Percentiles rank a stretch among this genome's conserved stretches.
Evolutionary conservation across 2,329 filamentous ascomycete genomes (phyloP).

Genomic region (Claviceps pusilla): DNA sequence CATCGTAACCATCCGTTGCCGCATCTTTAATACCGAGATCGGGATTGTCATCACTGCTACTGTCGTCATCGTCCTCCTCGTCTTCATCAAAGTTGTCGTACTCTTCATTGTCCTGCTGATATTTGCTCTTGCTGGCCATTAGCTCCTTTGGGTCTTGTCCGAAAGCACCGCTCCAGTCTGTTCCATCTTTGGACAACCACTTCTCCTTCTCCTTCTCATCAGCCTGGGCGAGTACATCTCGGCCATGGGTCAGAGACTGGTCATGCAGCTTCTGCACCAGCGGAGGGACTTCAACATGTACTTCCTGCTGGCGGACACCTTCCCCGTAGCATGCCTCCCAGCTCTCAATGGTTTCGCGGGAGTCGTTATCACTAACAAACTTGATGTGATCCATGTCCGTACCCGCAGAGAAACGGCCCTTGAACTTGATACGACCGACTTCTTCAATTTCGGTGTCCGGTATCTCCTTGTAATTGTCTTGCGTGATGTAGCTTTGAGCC

Average conservation of each 20-base stretch:
- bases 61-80: constrained; percentile 15
- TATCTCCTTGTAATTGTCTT: constrained; percentile 53
- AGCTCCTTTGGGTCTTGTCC: constrained; percentile 53
- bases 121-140: constrained; percentile 19
- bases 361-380: constrained; percentile 76
- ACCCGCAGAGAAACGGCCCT: constrained; percentile 71
- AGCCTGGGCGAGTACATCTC: constrained; percentile 64
- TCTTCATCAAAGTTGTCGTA: constrained; percentile 24
- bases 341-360: constrained; percentile 81
- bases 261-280: constrained; percentile 65
- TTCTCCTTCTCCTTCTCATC: constrained; percentile 56
- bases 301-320: constrained; percentile 59
- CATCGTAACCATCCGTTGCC: constrained; percentile 15
- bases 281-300: constrained; percentile 59
- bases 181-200: constrained; percentile 67
- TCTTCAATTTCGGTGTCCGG: constrained; percentile 66
- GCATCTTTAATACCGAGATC: constrained; percentile 48
- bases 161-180: constrained; percentile 79
- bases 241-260: constrained; percentile 59
- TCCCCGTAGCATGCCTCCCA: constrained; percentile 89
- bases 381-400: constrained; percentile 73
- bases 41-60: constrained; percentile 25
- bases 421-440: constrained; percentile 68
- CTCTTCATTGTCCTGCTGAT: constrained; percentile 21
- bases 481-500: constrained; percentile 83